Evolutionary conservation across 805 yeast species (phyloP).

Genomic region (Candida awuae): DNA sequence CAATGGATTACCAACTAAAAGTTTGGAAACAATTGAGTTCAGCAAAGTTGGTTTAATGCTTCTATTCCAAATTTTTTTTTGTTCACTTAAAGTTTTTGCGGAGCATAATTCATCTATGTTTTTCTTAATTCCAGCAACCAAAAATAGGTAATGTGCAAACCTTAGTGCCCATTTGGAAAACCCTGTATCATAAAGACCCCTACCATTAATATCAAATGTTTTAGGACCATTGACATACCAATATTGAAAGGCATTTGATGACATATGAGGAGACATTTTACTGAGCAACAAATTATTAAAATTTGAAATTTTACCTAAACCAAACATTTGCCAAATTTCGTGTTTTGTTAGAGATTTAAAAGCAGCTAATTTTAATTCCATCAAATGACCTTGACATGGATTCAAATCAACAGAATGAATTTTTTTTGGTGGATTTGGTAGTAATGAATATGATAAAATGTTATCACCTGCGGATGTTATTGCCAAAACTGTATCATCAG

Average conservation of each 20-base stretch:
- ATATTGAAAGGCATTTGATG: constrained; percentile 74
- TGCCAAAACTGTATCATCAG: constrained; percentile 67
- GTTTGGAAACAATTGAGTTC: constrained; percentile 58
- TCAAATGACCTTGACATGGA: constrained; percentile 74
- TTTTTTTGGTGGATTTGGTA: constrained; percentile 64
- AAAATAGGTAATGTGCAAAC: constrained; percentile 54
- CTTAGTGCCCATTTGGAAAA: constrained; percentile 82
- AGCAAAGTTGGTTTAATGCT: constrained; percentile 61
- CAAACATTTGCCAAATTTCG: constrained; percentile 69
- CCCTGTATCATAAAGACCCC: constrained; percentile 73
- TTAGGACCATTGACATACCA: constrained; percentile 60
- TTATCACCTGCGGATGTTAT: constrained; percentile 87
- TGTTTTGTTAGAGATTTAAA: constrained; percentile 47
- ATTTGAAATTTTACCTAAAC: constrained; percentile 56
- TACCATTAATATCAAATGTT: constrained; percentile 47
- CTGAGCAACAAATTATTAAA: constrained; percentile 44
- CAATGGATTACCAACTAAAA: constrained; percentile 73
- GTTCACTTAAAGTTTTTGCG: constrained; percentile 53
- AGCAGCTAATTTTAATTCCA: constrained; percentile 71
- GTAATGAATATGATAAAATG: constrained; percentile 61
- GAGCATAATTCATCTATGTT: constrained; percentile 49
- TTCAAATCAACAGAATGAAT: constrained; percentile 82
- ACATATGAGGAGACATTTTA: constrained; percentile 59
- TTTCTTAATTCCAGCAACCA: constrained; percentile 41
- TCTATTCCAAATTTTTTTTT: constrained; percentile 53